Evolutionary conservation across 306 rosid genomes (phyloP).

Genomic region (Cicer pinnatifidum): DNA sequence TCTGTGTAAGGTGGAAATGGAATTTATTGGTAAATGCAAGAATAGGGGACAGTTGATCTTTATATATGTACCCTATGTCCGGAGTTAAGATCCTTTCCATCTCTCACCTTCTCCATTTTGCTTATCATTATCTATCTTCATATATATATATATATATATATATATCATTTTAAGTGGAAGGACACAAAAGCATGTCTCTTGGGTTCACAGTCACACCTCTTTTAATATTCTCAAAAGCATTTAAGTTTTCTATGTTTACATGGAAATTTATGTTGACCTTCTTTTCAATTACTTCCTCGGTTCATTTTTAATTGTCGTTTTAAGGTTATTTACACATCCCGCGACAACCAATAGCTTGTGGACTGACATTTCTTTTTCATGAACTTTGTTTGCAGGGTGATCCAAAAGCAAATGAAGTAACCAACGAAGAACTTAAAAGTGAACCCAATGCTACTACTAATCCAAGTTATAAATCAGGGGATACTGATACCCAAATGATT

Average conservation of each 20-base stretch:
- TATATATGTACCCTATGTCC: constrained; percentile 13
- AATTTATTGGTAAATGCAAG: constrained; percentile 27
- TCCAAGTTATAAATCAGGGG: constrained; percentile 56
- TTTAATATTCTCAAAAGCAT: constrained; percentile 7
- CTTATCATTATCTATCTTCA: too few relatives aligned
- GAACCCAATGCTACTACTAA: constrained; percentile 54
- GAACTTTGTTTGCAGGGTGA: constrained; percentile 65
- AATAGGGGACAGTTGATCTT: neutral
- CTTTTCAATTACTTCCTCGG: constrained; percentile 1
- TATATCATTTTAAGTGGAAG: neutral
- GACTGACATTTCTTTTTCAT: constrained; percentile 34
- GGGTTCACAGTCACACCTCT: neutral
- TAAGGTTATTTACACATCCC: too few relatives aligned
- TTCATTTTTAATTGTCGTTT: neutral
- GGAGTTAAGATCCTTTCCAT: too few relatives aligned
- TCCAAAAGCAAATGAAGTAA: constrained; percentile 56
- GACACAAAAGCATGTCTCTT: neutral
- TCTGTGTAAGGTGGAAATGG: neutral
- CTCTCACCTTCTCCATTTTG: too few relatives aligned
- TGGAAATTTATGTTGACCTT: neutral
- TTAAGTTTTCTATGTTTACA: neutral
- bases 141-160: too few relatives aligned
- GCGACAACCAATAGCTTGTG: neutral
- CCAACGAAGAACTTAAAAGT: constrained; percentile 59
- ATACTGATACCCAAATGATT: constrained; percentile 53